Evolutionary conservation across 2,329 filamentous ascomycete genomes (phyloP).

Genomic region (Tolypocladium capitatum): DNA sequence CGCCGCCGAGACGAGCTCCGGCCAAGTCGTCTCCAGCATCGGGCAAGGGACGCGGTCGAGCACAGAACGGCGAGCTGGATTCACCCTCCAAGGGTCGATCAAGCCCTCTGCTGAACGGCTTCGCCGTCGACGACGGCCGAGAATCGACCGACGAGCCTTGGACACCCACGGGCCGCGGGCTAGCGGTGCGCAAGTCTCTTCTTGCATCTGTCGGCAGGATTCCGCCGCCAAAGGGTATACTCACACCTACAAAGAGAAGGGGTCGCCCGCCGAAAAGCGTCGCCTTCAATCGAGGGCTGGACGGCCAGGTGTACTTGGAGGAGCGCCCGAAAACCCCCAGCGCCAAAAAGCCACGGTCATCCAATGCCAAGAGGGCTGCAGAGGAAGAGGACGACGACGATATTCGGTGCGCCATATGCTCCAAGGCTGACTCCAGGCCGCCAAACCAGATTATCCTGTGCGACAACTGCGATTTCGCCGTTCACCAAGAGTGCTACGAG

Average conservation of each 20-base stretch:
- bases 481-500: slow-evolving; percentile 48
- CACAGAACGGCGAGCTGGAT: neutral
- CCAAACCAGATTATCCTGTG: slow-evolving; percentile 53
- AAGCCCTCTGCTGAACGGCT: neutral
- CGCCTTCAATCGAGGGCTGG: slow-evolving; percentile 28
- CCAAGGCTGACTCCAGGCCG: slow-evolving; percentile 39
- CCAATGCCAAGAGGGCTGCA: slow-evolving; percentile 14
- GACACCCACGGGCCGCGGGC: slow-evolving; percentile 3
- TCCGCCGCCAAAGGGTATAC: slow-evolving; percentile 36
- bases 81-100: neutral
- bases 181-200: neutral
- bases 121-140: neutral
- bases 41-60: neutral
- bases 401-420: slow-evolving; percentile 44
- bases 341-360: slow-evolving; percentile 11
- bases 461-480: slow-evolving; percentile 48
- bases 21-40: neutral
- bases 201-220: slow-evolving; percentile 4
- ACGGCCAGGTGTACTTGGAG: slow-evolving; percentile 36
- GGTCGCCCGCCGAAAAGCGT: slow-evolving; percentile 38
- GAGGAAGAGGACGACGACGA: slow-evolving; percentile 30
- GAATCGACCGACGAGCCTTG: slow-evolving; percentile 1
- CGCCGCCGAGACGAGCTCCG: slow-evolving; percentile 6
- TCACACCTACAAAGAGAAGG: slow-evolving; percentile 38
- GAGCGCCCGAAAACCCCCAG: slow-evolving; percentile 31